Evolutionary conservation across 352 stramenopile species (phyloP).

Genomic region (Ophiocytium majus): DNA sequence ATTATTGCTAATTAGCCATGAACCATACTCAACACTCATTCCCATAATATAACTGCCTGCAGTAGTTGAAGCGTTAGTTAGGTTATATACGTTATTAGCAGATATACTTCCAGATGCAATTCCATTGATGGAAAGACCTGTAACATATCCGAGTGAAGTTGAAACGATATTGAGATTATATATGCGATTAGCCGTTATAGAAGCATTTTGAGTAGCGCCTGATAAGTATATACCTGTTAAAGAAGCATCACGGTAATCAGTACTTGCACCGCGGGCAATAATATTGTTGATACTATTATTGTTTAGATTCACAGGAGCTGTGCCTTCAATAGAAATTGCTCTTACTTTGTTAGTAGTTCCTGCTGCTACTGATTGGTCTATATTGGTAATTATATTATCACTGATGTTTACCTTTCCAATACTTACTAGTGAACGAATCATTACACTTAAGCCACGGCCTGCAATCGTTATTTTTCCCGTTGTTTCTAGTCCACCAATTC

Average conservation of each 20-base stretch:
- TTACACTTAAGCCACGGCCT: constrained; percentile 19
- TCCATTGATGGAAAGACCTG: constrained; percentile 19
- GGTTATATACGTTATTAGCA: constrained; percentile 22
- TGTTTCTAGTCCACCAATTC: constrained; percentile 20
- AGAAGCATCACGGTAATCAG: constrained; percentile 19
- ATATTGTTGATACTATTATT: constrained; percentile 23
- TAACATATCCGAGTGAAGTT: constrained; percentile 21
- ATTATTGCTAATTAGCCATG: constrained; percentile 22
- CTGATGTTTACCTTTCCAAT: constrained; percentile 21
- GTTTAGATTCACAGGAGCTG: constrained; percentile 19
- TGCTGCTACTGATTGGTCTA: constrained; percentile 19
- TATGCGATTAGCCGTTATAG: constrained; percentile 20
- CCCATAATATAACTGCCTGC: constrained; percentile 19
- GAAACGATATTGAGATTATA: constrained; percentile 22
- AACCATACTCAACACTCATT: constrained; percentile 21
- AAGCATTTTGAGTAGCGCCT: constrained; percentile 19
- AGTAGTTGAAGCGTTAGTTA: constrained; percentile 21
- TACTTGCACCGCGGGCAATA: constrained; percentile 18
- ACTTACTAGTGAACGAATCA: constrained; percentile 21
- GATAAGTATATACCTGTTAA: constrained; percentile 22
- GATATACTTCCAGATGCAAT: constrained; percentile 21
- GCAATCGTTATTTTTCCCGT: constrained; percentile 20
- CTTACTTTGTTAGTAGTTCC: constrained; percentile 21
- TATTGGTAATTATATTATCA: constrained; percentile 23
- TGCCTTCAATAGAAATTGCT: constrained; percentile 21